Percentiles rank a stretch among this genome's conserved stretches.
Evolutionary conservation across 495 filamentous ascomycete genomes (phyloP).

Genomic region (Hyaloscypha bicolor): DNA sequence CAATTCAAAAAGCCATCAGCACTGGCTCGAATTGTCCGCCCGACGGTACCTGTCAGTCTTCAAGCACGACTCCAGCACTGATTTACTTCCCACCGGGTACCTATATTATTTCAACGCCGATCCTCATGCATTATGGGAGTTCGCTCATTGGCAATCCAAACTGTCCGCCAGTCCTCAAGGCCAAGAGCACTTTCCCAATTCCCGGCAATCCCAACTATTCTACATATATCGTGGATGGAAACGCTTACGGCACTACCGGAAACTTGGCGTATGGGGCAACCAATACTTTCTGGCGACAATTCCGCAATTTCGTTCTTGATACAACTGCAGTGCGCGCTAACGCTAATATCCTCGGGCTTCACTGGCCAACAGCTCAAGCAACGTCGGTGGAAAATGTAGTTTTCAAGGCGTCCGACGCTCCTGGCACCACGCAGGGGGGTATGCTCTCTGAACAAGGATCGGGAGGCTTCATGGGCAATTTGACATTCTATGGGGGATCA

Average conservation of each 20-base stretch:
- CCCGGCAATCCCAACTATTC: constrained; percentile 48
- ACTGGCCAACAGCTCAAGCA: constrained; percentile 82
- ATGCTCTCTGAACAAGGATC: constrained; percentile 77
- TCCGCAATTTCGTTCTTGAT: constrained; percentile 94
- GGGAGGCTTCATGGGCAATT: constrained; percentile 66
- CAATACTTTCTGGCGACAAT: constrained; percentile 88
- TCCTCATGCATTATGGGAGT: constrained; percentile 66
- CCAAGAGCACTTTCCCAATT: constrained; percentile 37
- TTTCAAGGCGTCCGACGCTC: constrained; percentile 66
- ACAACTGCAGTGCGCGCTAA: constrained; percentile 62
- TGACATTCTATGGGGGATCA: constrained; percentile 71
- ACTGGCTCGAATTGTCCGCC: constrained; percentile 53
- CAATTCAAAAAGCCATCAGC: constrained; percentile 66
- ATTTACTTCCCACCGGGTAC: constrained; percentile 47
- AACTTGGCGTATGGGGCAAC: constrained; percentile 57
- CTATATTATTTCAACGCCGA: constrained; percentile 58
- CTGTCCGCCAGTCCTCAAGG: constrained; percentile 64
- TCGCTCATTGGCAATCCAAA: constrained; percentile 71
- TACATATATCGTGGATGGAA: constrained; percentile 67
- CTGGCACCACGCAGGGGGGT: constrained; percentile 61
- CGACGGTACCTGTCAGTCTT: constrained; percentile 26
- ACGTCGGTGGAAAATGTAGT: constrained; percentile 77
- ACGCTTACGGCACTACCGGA: constrained; percentile 58
- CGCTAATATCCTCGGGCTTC: constrained; percentile 50
- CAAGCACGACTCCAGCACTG: constrained; percentile 45